Evolutionary conservation across 1,284 basidiomycete species (phyloP), one percentile per base, ranked within the genome.

Genomic region (Austropuccinia psidii): DNA sequence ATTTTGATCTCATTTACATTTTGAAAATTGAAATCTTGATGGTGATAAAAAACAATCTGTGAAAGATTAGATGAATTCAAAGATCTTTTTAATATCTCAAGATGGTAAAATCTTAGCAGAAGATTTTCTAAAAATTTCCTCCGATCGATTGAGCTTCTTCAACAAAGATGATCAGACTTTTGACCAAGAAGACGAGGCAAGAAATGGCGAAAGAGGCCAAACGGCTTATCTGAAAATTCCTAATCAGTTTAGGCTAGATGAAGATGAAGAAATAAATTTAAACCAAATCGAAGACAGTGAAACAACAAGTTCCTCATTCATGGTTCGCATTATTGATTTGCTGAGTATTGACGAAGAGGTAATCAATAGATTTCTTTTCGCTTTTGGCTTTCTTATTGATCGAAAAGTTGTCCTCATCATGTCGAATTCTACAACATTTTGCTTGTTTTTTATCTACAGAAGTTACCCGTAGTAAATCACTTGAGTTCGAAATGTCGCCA

Each of bases 241-340:
- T 58, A 21, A 49, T 19, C 31, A 55, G 17, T 69, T 69, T 52
- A 31, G 37, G 15, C 27, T 69, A 29, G 43, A 55, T 24, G 66
- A 69, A 27, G 66, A 69, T 24, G 66, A 69, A n/a, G 52, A 69
- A 57, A 57, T 69, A 19, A 54, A 45, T n/a, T 69, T 69, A 15
- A 52, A 69, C 35, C 66, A 49, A 15, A 39, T 58, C n/a, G 66
- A 69, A 69, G 66, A 69, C 54, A 57, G 54, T 49, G 27, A 69
- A 27, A 35, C 57, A 11, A 43, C 52, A 24, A 33, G 52, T 15
- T 57, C 39, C 21, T 69, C 52, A 2, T 69, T 57, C 43, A 39
- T 55, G 17, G 52, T 54, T 47, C 66, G 54, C 35, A 58, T 69
- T 7, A 41, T 49, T 4, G 41, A 69, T 29, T 37, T 69, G 9